Conservation (phyloP, 768 basidiomycete species). For the Calocybe cyanea region DNA sequence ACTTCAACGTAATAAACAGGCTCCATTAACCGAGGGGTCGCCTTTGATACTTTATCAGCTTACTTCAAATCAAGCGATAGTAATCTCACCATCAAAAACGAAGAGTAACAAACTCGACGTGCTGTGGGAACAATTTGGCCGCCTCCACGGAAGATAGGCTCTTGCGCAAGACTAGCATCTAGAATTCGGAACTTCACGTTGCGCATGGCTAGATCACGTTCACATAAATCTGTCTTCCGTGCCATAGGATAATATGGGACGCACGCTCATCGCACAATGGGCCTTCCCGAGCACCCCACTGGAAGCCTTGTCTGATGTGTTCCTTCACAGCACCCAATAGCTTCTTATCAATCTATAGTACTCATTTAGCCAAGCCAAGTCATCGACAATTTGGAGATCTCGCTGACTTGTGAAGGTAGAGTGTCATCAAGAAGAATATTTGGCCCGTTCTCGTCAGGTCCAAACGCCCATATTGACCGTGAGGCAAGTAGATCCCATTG, state of each 20-base stretch:
- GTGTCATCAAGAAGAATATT: constrained; percentile 96
- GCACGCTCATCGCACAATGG: constrained; percentile 97
- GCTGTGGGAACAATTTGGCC: constrained; percentile 99
- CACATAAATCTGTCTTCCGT: neutral
- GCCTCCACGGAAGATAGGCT: constrained; percentile 96
- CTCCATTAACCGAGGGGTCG: constrained; percentile 93
- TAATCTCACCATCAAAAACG: constrained; percentile 87
- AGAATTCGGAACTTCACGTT: constrained; percentile 97
- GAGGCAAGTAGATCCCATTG: constrained; percentile 98
- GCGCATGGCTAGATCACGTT: constrained; percentile 73
- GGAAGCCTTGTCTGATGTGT: constrained; percentile 98
- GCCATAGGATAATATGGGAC: constrained; percentile 29
- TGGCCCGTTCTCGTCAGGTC: constrained; percentile 92
- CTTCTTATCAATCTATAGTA: constrained; percentile 86
- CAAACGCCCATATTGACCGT: constrained; percentile 99
- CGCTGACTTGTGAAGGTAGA: constrained; percentile 79
- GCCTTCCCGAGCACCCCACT: constrained; percentile 97
- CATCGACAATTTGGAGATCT: neutral
- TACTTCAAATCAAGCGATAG: constrained; percentile 2
- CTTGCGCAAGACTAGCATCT: constrained; percentile 88
- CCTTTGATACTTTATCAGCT: constrained; percentile 40
- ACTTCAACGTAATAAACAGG: constrained; percentile 99
- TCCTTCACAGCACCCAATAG: constrained; percentile 85
- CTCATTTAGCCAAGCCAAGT: too few relatives aligned
- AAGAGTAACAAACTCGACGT: constrained; percentile 98